A percentile compares a stretch with the other conserved stretches of the same genome.
Conservation (phyloP, 306 rosid species). For the Malus fusca region DNA sequence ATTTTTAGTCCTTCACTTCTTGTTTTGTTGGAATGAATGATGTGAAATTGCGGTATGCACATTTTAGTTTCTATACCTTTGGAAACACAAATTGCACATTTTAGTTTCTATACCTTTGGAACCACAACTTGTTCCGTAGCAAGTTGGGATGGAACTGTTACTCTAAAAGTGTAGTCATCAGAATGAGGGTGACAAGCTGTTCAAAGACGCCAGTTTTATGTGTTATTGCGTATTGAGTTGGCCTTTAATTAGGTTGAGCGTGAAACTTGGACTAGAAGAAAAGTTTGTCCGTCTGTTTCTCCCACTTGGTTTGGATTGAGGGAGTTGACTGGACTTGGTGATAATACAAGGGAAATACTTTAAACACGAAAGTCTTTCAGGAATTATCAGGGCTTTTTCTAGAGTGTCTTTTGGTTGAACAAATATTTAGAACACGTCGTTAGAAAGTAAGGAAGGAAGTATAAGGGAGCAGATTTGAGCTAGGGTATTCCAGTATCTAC, state of each 20-base stretch:
- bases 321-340: background rate
- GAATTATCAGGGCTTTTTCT: background rate
- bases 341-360: background rate
- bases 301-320: background rate
- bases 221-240: background rate
- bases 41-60: background rate
- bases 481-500: background rate
- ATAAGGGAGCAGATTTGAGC: background rate
- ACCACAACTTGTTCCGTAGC: background rate
- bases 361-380: background rate
- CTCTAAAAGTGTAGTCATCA: background rate
- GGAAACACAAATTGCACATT: background rate
- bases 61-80: conserved; percentile 1
- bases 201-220: background rate
- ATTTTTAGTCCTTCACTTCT: background rate
- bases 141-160: background rate
- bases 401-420: background rate
- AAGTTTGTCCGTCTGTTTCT: background rate
- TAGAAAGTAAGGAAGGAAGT: background rate
- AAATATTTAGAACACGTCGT: background rate
- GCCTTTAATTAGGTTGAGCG: background rate
- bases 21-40: background rate
- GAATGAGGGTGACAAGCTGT: background rate
- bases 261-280: background rate
- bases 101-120: conserved; percentile 5